Base-by-base conservation (phyloP, 768 basidiomycete species). In the Amanita fuliginea region DNA sequence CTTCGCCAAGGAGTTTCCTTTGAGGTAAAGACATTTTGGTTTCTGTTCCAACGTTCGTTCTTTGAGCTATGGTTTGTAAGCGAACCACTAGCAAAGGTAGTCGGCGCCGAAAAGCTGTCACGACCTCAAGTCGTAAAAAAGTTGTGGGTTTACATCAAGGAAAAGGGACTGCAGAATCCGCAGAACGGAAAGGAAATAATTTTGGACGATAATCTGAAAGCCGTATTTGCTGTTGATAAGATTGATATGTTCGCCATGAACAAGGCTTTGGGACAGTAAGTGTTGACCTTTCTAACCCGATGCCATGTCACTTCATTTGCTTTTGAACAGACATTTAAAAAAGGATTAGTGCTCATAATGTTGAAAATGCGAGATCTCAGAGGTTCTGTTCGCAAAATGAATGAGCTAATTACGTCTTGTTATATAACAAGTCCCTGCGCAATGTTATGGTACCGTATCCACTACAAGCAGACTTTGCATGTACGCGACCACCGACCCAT, bases 171-270 rank as follows among this genome's bases (percentile, higher is more conserved):
- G 40, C 92, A 97, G 67, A 93, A 97, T 60, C 89, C 90, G 4
- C 63, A 60, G 1, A 88, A 95, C 64, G 85, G 74, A 65, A 78
- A 80, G 49, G 89, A 88, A 62, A 96, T 97, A 53, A 55, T 91
- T 2, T 94, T 92, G 59, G 92, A 97, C 63, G 69, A 73, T 14
- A 69, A 64, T 14, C 61, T 96, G 56, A 75, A 74, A 58, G 78
- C 81, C 5, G 77, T 95, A 18, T 95, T 97, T 63, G 76, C 75
- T 50, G 75, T 77, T 10, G 86, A 90, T 55, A 86, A 80, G 62
- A 78, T 96, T 50, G 81, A 89, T 65, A 94, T 94, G 90, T 94
- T 95, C 69, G 80, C 73, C 56, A 95, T 95, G 92, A 95, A 94
- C 74, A 91, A 94, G 65, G 75, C 84, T 22, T 68, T 95, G 50